Evolutionary conservation across 2,329 filamentous ascomycete species (phyloP).

Genomic region (Xylariaceae sp.): DNA sequence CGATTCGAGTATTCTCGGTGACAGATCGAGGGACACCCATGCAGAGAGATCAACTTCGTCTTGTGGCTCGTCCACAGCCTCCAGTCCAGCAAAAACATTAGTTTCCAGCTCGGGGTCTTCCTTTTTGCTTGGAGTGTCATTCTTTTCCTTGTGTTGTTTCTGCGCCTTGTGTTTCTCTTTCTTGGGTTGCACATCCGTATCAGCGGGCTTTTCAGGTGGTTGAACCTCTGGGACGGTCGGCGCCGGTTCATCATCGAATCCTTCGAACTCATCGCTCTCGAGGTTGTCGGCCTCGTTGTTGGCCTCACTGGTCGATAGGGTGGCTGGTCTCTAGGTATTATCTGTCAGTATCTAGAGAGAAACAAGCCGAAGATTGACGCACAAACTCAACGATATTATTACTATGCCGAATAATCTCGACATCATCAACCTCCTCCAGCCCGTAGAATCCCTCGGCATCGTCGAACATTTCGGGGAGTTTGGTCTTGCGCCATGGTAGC

Average conservation of each 20-base stretch:
- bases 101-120: slow-evolving; percentile 46
- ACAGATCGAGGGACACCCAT: slow-evolving; percentile 77
- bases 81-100: slow-evolving; percentile 59
- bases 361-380: slow-evolving; percentile 20
- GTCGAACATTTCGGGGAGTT: slow-evolving; percentile 76
- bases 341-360: slow-evolving; percentile 18
- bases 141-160: slow-evolving; percentile 35
- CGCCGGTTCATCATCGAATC: slow-evolving; percentile 59
- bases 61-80: slow-evolving; percentile 55
- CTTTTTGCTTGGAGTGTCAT: slow-evolving; percentile 38
- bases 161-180: slow-evolving; percentile 30
- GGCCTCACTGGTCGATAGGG: slow-evolving; percentile 17
- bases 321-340: slow-evolving; percentile 31
- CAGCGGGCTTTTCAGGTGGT: slow-evolving; percentile 15
- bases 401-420: slow-evolving; percentile 76
- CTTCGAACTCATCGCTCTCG: slow-evolving; percentile 58
- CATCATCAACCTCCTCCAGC: slow-evolving; percentile 87
- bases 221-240: slow-evolving; percentile 27
- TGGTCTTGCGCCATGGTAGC: slow-evolving; percentile 59
- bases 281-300: slow-evolving; percentile 18
- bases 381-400: slow-evolving; percentile 60
- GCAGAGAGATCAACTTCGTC: slow-evolving; percentile 72
- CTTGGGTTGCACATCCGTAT: slow-evolving; percentile 32
- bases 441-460: slow-evolving; percentile 95
- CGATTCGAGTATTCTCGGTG: slow-evolving; percentile 69